phyloP scores from a whole-genome alignment of 257 asterid species.

The Misopates orontium region DNA sequence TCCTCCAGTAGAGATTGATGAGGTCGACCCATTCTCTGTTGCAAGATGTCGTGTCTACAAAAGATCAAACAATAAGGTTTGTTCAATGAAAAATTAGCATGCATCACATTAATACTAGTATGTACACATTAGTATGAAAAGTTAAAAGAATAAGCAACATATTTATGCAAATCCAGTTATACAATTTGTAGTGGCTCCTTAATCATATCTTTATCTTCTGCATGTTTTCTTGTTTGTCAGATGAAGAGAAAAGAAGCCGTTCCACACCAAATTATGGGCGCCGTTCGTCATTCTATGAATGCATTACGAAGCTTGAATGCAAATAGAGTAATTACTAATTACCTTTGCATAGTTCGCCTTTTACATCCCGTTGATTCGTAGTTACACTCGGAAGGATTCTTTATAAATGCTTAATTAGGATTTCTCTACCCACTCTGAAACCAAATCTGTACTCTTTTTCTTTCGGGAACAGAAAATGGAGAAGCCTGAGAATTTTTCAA shows the following conservation, averaged over 20 bases:
- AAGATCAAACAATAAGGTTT: constrained; percentile 61
- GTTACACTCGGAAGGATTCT: neutral
- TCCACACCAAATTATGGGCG: constrained; percentile 76
- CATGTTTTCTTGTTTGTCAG: constrained; percentile 34
- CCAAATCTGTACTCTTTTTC: constrained; percentile 22
- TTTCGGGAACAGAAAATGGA: constrained; percentile 63
- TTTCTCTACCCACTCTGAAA: neutral
- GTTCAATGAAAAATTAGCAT: constrained; percentile 13
- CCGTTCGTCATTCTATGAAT: constrained; percentile 65
- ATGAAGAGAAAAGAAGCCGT: constrained; percentile 66
- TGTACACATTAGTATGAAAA: neutral
- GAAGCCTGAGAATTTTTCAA: constrained; percentile 63
- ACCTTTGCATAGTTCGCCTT: neutral
- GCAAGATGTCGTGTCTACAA: constrained; percentile 73
- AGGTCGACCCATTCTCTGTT: constrained; percentile 75
- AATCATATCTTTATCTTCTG: neutral
- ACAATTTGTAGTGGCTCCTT: too few relatives aligned
- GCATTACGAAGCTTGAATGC: constrained; percentile 55
- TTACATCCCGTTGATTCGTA: neutral
- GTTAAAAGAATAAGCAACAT: neutral
- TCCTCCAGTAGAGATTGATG: constrained; percentile 52
- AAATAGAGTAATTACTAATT: constrained; percentile 54
- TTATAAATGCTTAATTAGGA: neutral
- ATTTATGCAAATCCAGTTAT: neutral
- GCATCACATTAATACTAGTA: neutral